Evolutionary conservation across 139 green algal genomes (phyloP).

Genomic region (Chlamydomonas urium): DNA sequence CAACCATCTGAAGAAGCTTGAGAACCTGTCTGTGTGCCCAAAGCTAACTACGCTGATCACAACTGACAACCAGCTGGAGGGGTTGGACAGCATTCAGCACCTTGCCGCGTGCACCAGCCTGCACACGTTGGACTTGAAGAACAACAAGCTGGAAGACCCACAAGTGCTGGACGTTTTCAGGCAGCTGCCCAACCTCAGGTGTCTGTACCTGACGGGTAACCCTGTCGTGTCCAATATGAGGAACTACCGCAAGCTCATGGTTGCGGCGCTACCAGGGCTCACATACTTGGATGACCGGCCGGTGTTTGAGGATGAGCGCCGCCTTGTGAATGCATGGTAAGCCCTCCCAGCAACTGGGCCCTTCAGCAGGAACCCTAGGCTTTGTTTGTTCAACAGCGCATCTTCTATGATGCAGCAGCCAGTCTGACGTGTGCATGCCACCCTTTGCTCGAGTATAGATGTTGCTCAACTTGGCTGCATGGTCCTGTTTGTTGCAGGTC

Average conservation of each 20-base stretch:
- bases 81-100: constrained; percentile 36
- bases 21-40: constrained; percentile 35
- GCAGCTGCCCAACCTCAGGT: constrained; percentile 65
- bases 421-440: background rate
- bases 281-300: constrained; percentile 86
- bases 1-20: constrained; percentile 65
- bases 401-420: background rate
- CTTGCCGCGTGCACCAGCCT: constrained; percentile 48
- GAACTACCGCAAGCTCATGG: constrained; percentile 73
- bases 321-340: constrained; percentile 69
- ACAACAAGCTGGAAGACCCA: constrained; percentile 67
- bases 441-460: background rate
- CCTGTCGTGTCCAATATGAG: constrained; percentile 62
- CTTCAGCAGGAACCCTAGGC: background rate
- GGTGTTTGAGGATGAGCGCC: constrained; percentile 71
- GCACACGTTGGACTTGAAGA: constrained; percentile 69
- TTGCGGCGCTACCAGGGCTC: constrained; percentile 55
- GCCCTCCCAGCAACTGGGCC: constrained; percentile 6
- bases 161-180: constrained; percentile 44
- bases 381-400: background rate
- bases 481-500: constrained; percentile 32
- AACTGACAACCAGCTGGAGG: constrained; percentile 60
- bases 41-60: constrained; percentile 62
- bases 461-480: background rate
- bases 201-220: constrained; percentile 87